Percentiles rank a stretch among this genome's conserved stretches.
Conservation (phyloP, 805 yeast species). For the Hanseniaspora mollemarum region DNA sequence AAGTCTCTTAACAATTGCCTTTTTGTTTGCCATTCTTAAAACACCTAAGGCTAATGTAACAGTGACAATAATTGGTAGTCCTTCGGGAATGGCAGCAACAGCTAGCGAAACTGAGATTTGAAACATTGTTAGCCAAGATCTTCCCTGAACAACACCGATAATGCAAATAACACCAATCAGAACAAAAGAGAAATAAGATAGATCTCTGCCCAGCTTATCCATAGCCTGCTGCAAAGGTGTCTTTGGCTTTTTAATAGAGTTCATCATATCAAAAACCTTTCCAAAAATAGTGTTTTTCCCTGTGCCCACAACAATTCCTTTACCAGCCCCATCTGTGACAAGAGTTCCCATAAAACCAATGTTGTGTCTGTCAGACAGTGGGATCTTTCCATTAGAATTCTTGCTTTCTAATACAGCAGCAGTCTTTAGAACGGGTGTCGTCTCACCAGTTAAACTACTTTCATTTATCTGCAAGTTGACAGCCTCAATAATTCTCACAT, state of each 20-base stretch:
- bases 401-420: conserved; percentile 35
- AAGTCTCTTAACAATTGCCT: conserved; percentile 85
- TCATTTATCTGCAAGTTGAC: conserved; percentile 81
- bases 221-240: conserved; percentile 91
- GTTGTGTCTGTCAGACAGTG: conserved; percentile 57
- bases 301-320: conserved; percentile 87
- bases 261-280: conserved; percentile 88
- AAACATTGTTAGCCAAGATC: conserved; percentile 94
- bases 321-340: conserved; percentile 90
- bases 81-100: conserved; percentile 99
- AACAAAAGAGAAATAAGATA: conserved; percentile 70
- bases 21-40: conserved; percentile 85
- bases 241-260: conserved; percentile 89
- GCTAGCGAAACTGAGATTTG: conserved; percentile 95
- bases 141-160: conserved; percentile 82
- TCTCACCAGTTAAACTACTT: conserved; percentile 91
- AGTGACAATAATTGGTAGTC: conserved; percentile 94
- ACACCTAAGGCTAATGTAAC: conserved; percentile 95
- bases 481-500: conserved; percentile 66
- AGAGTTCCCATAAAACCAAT: conserved; percentile 96
- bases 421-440: conserved; percentile 67
- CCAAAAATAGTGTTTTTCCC: conserved; percentile 89
- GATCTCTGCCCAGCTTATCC: conserved; percentile 90
- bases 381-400: conserved; percentile 30
- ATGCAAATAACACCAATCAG: conserved; percentile 87